Percentiles rank a stretch among this genome's conserved stretches.
These are phyloP conservation scores for Mycena pura DNA, from an alignment of 768 basidiomycete species.

Conservation along the genomic window DNA sequence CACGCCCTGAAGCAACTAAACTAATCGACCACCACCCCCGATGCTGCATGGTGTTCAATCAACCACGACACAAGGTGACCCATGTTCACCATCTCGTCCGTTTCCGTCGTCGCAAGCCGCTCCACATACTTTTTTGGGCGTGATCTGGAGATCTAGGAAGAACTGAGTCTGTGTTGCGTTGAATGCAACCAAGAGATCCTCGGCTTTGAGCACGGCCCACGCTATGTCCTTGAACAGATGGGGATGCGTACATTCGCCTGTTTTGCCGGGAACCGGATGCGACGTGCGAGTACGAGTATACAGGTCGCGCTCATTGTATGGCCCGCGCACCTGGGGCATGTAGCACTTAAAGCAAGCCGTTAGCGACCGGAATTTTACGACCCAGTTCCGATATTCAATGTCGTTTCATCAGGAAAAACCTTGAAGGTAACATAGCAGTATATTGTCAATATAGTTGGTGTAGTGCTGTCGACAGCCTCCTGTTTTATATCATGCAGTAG, in stretches of 20 bases:
- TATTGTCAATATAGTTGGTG: too few relatives aligned
- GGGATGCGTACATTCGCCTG: neutral
- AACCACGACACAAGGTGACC: neutral
- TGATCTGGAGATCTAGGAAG: neutral
- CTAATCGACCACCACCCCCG: neutral
- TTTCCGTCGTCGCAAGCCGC: neutral
- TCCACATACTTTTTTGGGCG: neutral
- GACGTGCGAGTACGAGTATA: neutral
- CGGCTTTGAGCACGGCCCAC: neutral
- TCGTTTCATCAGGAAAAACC: too few relatives aligned
- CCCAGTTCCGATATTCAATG: too few relatives aligned
- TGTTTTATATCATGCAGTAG: too few relatives aligned
- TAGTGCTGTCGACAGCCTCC: too few relatives aligned
- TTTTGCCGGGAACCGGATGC: neutral
- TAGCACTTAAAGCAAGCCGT: too few relatives aligned
- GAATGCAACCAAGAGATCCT: neutral
- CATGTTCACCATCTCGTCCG: neutral
- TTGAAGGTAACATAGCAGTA: too few relatives aligned
- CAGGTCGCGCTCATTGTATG: too few relatives aligned
- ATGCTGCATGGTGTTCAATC: neutral
- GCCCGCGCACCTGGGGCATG: neutral
- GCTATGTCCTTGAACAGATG: neutral
- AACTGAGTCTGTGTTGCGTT: neutral
- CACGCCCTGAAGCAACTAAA: too few relatives aligned
- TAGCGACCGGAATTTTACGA: too few relatives aligned